phyloP scores from a whole-genome alignment of 768 basidiomycete genomes.

The Hericium rajendrae region DNA sequence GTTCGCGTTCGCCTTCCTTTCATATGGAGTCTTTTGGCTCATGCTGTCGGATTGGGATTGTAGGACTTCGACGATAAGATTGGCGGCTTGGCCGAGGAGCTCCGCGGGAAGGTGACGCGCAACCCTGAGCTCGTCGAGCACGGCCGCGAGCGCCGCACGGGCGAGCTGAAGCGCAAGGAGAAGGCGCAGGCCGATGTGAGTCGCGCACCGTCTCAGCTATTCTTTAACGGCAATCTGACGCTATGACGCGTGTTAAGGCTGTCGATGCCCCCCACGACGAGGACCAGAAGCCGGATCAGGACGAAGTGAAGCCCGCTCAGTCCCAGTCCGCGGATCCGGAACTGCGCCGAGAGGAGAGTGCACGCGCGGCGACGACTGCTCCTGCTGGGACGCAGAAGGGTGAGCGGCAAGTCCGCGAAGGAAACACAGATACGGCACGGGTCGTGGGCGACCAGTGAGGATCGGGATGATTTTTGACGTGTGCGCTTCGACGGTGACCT shows the following conservation, averaged over 20 bases:
- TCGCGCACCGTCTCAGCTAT: neutral
- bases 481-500: too few species aligned
- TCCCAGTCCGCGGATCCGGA: neutral
- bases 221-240: neutral
- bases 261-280: neutral
- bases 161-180: conserved; percentile 30
- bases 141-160: conserved; percentile 30
- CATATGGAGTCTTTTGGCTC: neutral
- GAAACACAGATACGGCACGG: neutral
- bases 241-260: neutral
- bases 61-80: conserved; percentile 27
- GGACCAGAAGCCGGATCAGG: neutral
- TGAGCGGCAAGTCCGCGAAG: neutral
- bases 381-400: neutral
- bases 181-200: conserved; percentile 15
- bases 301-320: neutral
- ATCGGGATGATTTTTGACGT: too few species aligned
- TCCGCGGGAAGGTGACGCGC: conserved; percentile 29
- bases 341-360: neutral
- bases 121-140: conserved; percentile 28
- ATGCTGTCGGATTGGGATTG: neutral
- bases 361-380: neutral
- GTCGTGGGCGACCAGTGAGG: neutral
- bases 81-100: conserved; percentile 27
- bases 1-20: conserved; percentile 1